Conservation (phyloP, 352 stramenopile genomes). For the Globisporangium abappressorium region DNA sequence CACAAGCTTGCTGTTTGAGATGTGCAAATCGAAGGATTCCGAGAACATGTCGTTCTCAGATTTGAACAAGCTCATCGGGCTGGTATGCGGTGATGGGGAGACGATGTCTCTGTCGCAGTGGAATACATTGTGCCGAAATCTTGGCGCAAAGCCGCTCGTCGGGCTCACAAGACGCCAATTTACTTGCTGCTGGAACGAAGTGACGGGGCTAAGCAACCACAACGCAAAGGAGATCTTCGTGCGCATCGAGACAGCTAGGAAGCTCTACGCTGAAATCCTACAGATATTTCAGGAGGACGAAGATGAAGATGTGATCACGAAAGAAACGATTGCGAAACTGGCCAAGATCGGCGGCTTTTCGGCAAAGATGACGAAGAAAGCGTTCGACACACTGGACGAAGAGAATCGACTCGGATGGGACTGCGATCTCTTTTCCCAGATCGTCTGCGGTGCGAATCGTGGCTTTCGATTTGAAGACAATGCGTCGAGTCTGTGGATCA, state of each 20-base stretch:
- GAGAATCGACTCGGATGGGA: constrained; percentile 28
- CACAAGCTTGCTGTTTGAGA: constrained; percentile 47
- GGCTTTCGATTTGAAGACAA: constrained; percentile 36
- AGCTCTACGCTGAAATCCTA: constrained; percentile 41
- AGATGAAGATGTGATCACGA: constrained; percentile 25
- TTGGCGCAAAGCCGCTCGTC: constrained; percentile 32
- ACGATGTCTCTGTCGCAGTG: constrained; percentile 28
- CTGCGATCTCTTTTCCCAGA: constrained; percentile 34
- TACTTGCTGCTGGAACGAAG: constrained; percentile 48
- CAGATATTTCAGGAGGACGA: constrained; percentile 42
- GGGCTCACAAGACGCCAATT: constrained; percentile 52
- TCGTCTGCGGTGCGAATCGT: constrained; percentile 33
- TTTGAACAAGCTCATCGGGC: constrained; percentile 36
- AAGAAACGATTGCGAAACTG: constrained; percentile 35
- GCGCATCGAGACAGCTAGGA: constrained; percentile 39
- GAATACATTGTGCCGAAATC: constrained; percentile 31
- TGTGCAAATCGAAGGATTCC: constrained; percentile 27
- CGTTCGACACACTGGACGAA: constrained; percentile 24
- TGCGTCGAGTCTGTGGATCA: constrained; percentile 39
- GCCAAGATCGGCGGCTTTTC: constrained; percentile 34
- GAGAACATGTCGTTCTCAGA: constrained; percentile 28
- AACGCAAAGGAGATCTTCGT: constrained; percentile 49
- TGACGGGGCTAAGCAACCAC: constrained; percentile 35
- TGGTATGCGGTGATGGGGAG: constrained; percentile 34
- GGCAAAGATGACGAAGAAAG: constrained; percentile 20